phyloP scores from a whole-genome alignment of 2,329 filamentous ascomycete species.

The Sporothrix phasma region DNA sequence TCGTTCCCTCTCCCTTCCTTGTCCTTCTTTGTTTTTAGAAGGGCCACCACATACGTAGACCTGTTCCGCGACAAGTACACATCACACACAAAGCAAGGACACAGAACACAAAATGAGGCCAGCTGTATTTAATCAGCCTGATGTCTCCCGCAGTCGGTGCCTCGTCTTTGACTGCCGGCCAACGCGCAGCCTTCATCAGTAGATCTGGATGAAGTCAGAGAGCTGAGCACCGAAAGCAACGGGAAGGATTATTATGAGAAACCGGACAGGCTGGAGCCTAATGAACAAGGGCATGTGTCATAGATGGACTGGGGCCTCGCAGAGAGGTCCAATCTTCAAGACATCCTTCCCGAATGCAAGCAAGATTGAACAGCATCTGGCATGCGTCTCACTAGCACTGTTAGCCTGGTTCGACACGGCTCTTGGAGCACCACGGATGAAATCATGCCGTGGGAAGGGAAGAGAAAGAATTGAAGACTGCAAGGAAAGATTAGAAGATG shows the following conservation, averaged over 20 bases:
- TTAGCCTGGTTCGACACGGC: constrained; percentile 3
- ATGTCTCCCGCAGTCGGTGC: not conserved
- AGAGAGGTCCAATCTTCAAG: not conserved
- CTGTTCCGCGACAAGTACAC: constrained; percentile 11
- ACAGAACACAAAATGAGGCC: constrained; percentile 7
- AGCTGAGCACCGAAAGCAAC: no score
- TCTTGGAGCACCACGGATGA: constrained; percentile 19
- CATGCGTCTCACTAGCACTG: constrained; percentile 16
- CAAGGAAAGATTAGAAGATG: not conserved
- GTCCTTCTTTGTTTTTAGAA: not conserved
- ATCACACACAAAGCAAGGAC: constrained; percentile 7
- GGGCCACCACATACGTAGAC: not conserved
- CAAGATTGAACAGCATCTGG: constrained; percentile 13
- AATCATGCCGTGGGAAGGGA: constrained; percentile 19
- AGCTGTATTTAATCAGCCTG: not conserved
- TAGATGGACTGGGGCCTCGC: not conserved
- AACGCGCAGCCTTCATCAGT: not conserved
- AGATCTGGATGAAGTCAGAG: no score
- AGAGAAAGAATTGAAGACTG: not conserved
- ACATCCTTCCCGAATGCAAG: not conserved
- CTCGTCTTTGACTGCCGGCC: not conserved
- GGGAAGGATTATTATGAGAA: not conserved
- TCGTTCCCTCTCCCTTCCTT: not conserved
- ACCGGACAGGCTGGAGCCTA: no score
- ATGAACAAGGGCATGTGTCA: no score